Evolutionary conservation across 2,329 filamentous ascomycete genomes (phyloP).

Genomic region (Botryotinia calthae): DNA sequence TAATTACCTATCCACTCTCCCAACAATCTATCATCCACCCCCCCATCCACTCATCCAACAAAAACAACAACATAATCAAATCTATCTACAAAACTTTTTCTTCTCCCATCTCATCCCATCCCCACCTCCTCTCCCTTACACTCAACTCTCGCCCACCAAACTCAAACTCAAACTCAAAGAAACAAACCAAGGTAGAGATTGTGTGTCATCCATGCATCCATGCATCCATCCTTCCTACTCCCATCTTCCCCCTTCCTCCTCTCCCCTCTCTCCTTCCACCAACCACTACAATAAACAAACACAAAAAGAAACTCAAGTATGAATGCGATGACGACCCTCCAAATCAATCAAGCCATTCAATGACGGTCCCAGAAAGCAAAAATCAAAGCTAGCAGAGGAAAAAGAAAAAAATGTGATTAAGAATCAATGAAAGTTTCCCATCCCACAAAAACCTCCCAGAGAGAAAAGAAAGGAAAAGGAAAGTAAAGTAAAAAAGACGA

Average conservation of each 20-base stretch:
- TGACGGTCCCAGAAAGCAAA: not conserved
- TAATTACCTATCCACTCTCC: not conserved
- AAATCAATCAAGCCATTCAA: conserved; percentile 10
- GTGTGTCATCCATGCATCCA: not conserved
- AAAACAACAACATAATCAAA: not conserved
- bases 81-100: not conserved
- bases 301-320: conserved; percentile 11
- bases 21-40: not conserved
- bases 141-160: not conserved
- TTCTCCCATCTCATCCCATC: not conserved
- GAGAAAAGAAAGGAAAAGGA: not conserved
- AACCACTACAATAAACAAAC: not conserved
- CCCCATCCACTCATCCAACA: not conserved
- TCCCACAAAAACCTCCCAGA: conserved; percentile 1
- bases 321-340: not conserved
- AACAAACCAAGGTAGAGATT: conserved; percentile 3
- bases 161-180: not conserved
- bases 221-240: not conserved
- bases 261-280: not conserved
- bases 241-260: too few species aligned
- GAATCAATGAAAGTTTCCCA: not conserved
- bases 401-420: conserved; percentile 1
- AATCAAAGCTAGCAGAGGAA: not conserved
- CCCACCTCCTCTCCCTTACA: too few species aligned
- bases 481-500: conserved; percentile 2